phyloP scores from a whole-genome alignment of 2,329 filamentous ascomycete species.

The Fusarium sp. region DNA sequence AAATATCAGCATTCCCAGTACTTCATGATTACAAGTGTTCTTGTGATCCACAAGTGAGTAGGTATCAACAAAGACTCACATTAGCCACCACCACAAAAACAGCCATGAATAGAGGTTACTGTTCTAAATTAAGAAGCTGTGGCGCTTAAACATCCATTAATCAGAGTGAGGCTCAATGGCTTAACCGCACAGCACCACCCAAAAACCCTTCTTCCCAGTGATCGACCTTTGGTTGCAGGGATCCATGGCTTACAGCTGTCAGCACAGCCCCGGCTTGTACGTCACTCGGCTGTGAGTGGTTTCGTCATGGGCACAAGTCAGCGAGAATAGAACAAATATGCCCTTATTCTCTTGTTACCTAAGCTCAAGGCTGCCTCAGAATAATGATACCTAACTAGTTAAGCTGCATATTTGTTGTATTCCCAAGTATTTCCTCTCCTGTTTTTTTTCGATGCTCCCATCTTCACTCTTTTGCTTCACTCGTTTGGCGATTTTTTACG shows the following conservation, averaged over 20 bases:
- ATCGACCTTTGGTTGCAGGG: conserved; percentile 32
- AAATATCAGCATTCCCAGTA: neutral
- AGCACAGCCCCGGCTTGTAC: conserved; percentile 44
- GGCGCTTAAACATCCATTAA: conserved; percentile 10
- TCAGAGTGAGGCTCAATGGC: conserved; percentile 29
- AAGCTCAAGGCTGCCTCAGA: neutral
- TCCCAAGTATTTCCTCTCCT: neutral
- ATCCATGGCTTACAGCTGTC: conserved; percentile 23
- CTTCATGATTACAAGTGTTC: neutral
- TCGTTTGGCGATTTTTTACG: neutral
- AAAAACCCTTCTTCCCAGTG: conserved; percentile 16
- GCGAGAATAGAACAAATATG: conserved; percentile 9
- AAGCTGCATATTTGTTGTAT: neutral
- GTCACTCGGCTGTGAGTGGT: conserved; percentile 38
- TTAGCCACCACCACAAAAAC: conserved; percentile 12
- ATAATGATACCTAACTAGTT: neutral
- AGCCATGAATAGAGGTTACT: neutral
- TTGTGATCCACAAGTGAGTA: neutral
- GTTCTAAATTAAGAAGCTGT: conserved; percentile 39
- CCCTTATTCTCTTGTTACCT: conserved; percentile 14
- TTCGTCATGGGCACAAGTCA: conserved; percentile 38
- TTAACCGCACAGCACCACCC: neutral
- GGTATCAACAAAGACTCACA: conserved; percentile 2
- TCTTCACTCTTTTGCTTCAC: neutral
- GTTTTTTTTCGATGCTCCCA: neutral